Conservation (phyloP, 352 stramenopile genomes). For the Peronospora belbahrii region DNA sequence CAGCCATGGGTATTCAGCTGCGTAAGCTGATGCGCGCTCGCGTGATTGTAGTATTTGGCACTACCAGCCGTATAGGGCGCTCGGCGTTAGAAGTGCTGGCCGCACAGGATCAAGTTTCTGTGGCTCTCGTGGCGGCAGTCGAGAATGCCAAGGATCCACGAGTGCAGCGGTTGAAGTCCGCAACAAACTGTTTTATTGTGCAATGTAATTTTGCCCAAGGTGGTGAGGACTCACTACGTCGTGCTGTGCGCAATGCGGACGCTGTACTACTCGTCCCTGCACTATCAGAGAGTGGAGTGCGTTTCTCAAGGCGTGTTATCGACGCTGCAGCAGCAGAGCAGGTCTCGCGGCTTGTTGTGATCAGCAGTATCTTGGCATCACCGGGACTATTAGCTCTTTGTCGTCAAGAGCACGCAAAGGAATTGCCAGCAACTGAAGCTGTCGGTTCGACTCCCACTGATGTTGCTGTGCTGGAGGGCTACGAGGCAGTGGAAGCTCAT, state of each 20-base stretch:
- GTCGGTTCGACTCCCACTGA: slow-evolving; percentile 12
- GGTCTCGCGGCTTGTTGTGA: slow-evolving; percentile 47
- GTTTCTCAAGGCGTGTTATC: slow-evolving; percentile 60
- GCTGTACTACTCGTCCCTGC: slow-evolving; percentile 58
- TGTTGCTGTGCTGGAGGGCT: slow-evolving; percentile 25
- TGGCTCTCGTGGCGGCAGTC: slow-evolving; percentile 52
- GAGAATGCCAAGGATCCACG: slow-evolving; percentile 43
- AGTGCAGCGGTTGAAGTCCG: slow-evolving; percentile 42
- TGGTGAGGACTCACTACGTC: slow-evolving; percentile 36
- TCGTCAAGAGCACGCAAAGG: slow-evolving; percentile 15
- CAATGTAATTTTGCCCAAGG: slow-evolving; percentile 45
- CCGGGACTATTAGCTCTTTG: slow-evolving; percentile 30
- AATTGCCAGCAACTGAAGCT: slow-evolving; percentile 13
- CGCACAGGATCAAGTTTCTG: slow-evolving; percentile 27
- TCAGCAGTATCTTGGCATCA: slow-evolving; percentile 56
- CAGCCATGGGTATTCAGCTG: slow-evolving; percentile 45
- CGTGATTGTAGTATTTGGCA: slow-evolving; percentile 72
- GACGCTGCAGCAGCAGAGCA: slow-evolving; percentile 43
- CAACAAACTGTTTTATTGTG: slow-evolving; percentile 45
- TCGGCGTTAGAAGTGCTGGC: slow-evolving; percentile 46
- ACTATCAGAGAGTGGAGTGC: slow-evolving; percentile 45
- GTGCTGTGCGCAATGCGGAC: slow-evolving; percentile 59
- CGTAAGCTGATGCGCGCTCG: slow-evolving; percentile 48
- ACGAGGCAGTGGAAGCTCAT: slow-evolving; percentile 63
- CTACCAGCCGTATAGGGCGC: slow-evolving; percentile 56